Base-by-base conservation (phyloP, 192 early-diverging fungal species). In the Geranomyces michiganensis region DNA sequence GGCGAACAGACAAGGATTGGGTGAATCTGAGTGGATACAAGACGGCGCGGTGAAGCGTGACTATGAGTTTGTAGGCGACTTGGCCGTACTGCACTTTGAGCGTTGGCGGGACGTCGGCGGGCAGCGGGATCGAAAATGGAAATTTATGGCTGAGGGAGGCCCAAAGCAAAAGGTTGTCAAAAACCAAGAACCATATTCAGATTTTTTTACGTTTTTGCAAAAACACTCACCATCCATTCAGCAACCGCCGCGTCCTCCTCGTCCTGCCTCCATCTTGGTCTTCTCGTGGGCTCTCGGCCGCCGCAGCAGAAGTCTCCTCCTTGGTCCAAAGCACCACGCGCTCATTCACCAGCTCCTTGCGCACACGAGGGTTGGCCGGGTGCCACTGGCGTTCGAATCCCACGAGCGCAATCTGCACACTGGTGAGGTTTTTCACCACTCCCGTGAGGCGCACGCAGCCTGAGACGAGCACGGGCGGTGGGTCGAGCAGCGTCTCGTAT, bases 271-370 rank as follows among this genome's bases (percentile, higher is more conserved):
- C n/a, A n/a, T n/a, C n/a, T n/a, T n/a, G n/a, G n/a, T n/a, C n/a
- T n/a, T n/a, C n/a, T n/a, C n/a, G n/a, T n/a, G n/a, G n/a, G n/a
- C n/a, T n/a, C n/a, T n/a, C n/a, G n/a, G n/a, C n/a, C n/a, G n/a
- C n/a, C n/a, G 5, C 36, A 41, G 36, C 36, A 41, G 5, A 3
- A 41, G 5, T 10, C 3, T 26, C 15, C 3, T 53, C 51, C 21
- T 21, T 43, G 12, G 13, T 26, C 64, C 64, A 65, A 0, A 65
- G 21, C 19, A 46, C 64, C 5, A 41, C 26, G 41, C 17, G 17
- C 45, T 65, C 64, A n/a, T 47, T 6, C n/a, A 65, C 64, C 64
- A 65, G 46, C 33, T 46, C 33, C 45, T 65, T 65, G 49, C 46
- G 17, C 17, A 65, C 64, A 13, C 31, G 12, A 7, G 64, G 41